Evolutionary conservation across 2,329 filamentous ascomycete species (phyloP), one percentile per base, ranked within the genome.

Genomic region (Microcyclosporella mali): DNA sequence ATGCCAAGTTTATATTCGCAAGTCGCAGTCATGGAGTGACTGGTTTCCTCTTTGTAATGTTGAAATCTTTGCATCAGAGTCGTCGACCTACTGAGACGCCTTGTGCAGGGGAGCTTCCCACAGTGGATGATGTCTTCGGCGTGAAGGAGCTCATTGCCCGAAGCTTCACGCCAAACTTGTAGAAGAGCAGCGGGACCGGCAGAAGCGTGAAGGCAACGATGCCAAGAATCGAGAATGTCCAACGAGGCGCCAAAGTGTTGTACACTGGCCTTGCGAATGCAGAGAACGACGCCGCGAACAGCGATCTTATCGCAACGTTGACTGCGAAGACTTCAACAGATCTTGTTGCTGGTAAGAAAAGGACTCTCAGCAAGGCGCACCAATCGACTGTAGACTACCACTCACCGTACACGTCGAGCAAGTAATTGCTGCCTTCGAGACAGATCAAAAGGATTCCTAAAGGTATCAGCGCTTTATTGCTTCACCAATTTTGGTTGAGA

Each of bases 231-330:
- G 52, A 53, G 31, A 45, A 56, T 11, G 55, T 61, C 51, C 59
- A 58, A 6, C 31, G 52, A 1, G 57, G 47, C 1, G 55, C 59
- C 2, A 65, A 40, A 2, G 56, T 59, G 2, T 41, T 30, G 41
- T 56, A 64, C 60, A 65, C 60, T 66, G 58, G 30, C 60, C 31
- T 38, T 25, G 40, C 42, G 25, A 64, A 64, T 4, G 65, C 44
- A 4, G 60, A 57, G 43, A 65, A 16, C 0, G 50, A 58, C 2
- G 59, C 61, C 9, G 60, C 63, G 9, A 62, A 55, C 21, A 41
- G 50, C 3, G 55, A 58, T 16, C 64, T 43, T 34, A 64, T 43
- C 17, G 66, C 57, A 28, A 52, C 56, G 30, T 61, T 65, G 2
- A 56, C 55, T 3, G 63, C 61, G 17, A 61, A 54, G 16, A 63